Evolutionary conservation across 106 monocot species (phyloP), one percentile per base, ranked within the genome.

Genomic region (Acorus calamus): DNA sequence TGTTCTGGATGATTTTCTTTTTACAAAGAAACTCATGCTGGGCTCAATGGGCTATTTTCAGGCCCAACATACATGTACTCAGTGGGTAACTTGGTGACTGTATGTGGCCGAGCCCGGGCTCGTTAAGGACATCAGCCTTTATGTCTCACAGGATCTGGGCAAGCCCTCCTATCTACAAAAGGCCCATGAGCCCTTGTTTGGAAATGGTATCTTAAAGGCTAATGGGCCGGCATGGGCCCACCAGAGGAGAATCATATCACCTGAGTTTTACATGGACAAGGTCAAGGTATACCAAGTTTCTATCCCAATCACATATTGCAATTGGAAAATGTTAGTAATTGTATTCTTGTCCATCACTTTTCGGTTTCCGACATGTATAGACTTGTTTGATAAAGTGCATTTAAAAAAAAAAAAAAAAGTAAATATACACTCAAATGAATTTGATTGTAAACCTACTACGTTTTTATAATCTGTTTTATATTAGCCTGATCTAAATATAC

Each of bases 161-260:
- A 93, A 81, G 67, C 69, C 93, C 3, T 56, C 73, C 1, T 73
- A 78, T 56, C 45, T 88, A 2, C 66, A 77, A 47, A 83, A 76
- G 70, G 75, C 63, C 0, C 80, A 67, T 0, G 76, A 65, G 43
- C 73, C 89, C 28, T 56, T 93, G 4, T 73, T 93, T 44, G 93
- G 93, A 8, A 46, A 51, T 56, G 83, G 93, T 4, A 76, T 93
- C 28, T 7, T 86, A 28, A 74, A 73, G 10, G 70, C 93, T 1
- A 89, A 89, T 63, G 93, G 88, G 3, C 59, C 46, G 2, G 11
- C 13, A 2, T 93, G 93, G 93, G 79, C 71, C 46, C 80, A 80
- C 44, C 88, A 89, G 48, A 78, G 89, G 51, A 93, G 83, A 52
- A 57, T 77, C 44, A 89, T 93, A 12, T 77, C 93, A n/a, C 88